A percentile compares a stretch with the other conserved stretches of the same genome.
phyloP scores from a whole-genome alignment of 371 early-diverging fungal genomes.

The Entomophthora muscae region DNA sequence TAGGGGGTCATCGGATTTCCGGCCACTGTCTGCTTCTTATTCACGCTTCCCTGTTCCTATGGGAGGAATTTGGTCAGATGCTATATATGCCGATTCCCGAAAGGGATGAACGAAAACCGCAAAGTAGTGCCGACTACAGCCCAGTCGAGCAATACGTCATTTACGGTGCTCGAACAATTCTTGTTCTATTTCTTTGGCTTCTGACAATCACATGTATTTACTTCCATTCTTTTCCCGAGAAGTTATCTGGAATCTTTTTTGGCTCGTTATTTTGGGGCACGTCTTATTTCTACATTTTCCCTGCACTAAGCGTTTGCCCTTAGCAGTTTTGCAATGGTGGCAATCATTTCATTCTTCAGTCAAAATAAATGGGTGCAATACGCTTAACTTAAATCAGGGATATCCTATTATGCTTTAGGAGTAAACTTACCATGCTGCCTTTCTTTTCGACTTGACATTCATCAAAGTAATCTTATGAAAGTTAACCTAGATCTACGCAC shows the following conservation, averaged over 20 bases:
- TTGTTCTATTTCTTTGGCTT: slow-evolving; percentile 52
- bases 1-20: slow-evolving; percentile 60
- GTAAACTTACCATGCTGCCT: no score
- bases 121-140: slow-evolving; percentile 7
- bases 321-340: no score
- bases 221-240: slow-evolving; percentile 61
- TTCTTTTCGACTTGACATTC: no score
- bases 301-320: not conserved
- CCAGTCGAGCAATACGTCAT: slow-evolving; percentile 17
- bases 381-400: no score
- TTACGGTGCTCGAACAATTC: slow-evolving; percentile 16
- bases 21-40: slow-evolving; percentile 81
- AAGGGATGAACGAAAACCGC: not conserved
- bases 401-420: no score
- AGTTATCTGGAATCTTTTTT: slow-evolving; percentile 41
- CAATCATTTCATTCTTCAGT: no score
- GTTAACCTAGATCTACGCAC: no score
- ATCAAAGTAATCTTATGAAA: no score
- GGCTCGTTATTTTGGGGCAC: slow-evolving; percentile 49
- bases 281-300: slow-evolving; percentile 15
- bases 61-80: slow-evolving; percentile 34
- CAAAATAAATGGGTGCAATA: no score
- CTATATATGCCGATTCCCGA: not conserved
- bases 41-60: slow-evolving; percentile 60
- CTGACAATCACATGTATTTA: slow-evolving; percentile 56